phyloP scores from a whole-genome alignment of 768 basidiomycete genomes.

The Sarcomyxa edulis region DNA sequence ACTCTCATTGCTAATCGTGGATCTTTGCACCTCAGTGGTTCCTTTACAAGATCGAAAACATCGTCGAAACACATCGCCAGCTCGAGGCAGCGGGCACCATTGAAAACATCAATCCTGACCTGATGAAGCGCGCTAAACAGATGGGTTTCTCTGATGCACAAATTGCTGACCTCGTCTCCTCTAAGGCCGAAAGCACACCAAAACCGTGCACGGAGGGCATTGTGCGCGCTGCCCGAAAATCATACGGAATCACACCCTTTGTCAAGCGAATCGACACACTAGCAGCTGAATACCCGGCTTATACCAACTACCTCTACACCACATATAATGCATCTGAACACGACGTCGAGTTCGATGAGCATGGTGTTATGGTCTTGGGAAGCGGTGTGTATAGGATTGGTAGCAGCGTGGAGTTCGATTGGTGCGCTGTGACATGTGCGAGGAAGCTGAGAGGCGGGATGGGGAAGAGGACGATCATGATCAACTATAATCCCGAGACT shows the following conservation, averaged over 20 bases:
- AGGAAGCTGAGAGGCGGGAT: constrained; percentile 86
- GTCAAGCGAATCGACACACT: constrained; percentile 99
- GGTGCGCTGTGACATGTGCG: constrained; percentile 99
- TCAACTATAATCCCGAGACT: constrained; percentile 99
- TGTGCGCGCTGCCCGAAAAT: constrained; percentile 84
- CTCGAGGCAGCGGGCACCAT: constrained; percentile 69
- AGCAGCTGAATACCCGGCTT: constrained; percentile 96
- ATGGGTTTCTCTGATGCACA: constrained; percentile 96
- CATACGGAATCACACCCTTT: constrained; percentile 85
- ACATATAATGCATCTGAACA: constrained; percentile 97
- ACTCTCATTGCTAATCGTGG: neutral
- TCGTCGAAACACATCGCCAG: constrained; percentile 79
- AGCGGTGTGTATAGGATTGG: constrained; percentile 98
- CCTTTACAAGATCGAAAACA: constrained; percentile 98
- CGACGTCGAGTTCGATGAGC: constrained; percentile 92
- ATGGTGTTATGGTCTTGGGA: constrained; percentile 99
- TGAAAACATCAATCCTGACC: constrained; percentile 61
- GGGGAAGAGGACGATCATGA: constrained; percentile 95
- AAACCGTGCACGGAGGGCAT: constrained; percentile 73
- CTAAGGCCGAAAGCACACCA: too few relatives aligned
- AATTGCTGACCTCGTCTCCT: constrained; percentile 75
- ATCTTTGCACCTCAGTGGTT: constrained; percentile 67
- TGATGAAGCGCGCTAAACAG: constrained; percentile 84
- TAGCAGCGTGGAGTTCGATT: constrained; percentile 98
- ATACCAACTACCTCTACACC: constrained; percentile 99